Percentiles rank a stretch among this genome's conserved stretches.
Evolutionary conservation across 208 protist species (phyloP).

Genomic region (Acanthamoeba healyi): DNA sequence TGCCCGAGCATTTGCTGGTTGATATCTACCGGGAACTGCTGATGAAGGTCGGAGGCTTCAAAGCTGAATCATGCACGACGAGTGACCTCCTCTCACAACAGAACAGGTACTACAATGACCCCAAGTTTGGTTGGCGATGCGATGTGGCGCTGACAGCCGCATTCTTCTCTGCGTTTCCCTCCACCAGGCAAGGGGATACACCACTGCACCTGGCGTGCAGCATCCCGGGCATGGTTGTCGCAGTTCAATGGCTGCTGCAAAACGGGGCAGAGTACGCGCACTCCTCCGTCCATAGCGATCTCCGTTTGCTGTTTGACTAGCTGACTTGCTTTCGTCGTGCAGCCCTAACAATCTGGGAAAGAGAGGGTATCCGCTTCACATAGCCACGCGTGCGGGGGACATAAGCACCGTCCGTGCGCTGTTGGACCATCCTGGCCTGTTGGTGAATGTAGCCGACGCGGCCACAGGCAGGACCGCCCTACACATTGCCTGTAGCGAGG

Average conservation of each 20-base stretch:
- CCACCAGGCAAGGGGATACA: not conserved
- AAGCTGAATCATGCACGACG: not conserved
- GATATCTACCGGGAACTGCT: conserved; percentile 24
- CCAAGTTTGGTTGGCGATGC: too few species aligned
- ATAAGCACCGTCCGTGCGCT: conserved; percentile 23
- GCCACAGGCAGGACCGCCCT: not conserved
- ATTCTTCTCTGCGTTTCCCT: not conserved
- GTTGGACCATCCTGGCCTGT: not conserved
- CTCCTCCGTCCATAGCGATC: too few species aligned
- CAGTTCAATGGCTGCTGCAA: conserved; percentile 1
- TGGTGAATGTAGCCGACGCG: not conserved
- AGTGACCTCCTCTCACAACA: not conserved
- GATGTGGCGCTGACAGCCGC: too few species aligned
- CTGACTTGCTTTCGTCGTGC: not conserved
- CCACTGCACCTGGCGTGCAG: conserved; percentile 12
- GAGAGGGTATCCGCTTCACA: conserved; percentile 7
- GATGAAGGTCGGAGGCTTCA: not conserved
- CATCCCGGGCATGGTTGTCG: conserved; percentile 17
- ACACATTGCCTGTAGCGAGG: not conserved
- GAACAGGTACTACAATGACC: not conserved
- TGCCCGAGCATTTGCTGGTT: conserved; percentile 8
- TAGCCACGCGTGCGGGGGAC: not conserved
- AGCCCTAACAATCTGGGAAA: not conserved
- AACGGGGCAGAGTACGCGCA: not conserved
- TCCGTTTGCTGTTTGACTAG: not conserved